Conservation (phyloP, 1,284 basidiomycete species). For the Stygiomarasmius scandens region DNA sequence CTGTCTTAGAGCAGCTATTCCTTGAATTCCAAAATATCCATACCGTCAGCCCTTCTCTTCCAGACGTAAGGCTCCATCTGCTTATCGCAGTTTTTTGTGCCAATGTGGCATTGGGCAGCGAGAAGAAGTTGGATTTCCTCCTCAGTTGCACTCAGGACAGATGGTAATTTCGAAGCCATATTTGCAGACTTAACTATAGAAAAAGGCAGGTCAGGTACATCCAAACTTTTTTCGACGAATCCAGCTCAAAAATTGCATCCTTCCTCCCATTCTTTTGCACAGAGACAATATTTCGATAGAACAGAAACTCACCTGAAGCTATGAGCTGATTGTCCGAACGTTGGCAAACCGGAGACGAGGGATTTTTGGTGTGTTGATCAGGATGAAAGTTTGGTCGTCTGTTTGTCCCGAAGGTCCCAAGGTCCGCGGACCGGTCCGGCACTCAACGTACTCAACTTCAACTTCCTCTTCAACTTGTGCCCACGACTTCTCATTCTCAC, state of each 20-base stretch:
- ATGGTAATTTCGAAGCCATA: slow-evolving; percentile 88
- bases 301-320: neutral
- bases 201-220: slow-evolving; percentile 22
- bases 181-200: slow-evolving; percentile 22
- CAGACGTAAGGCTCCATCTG: slow-evolving; percentile 98
- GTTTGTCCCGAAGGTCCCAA: too few relatives aligned
- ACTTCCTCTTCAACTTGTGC: too few relatives aligned
- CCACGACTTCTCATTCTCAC: too few relatives aligned
- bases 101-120: slow-evolving; percentile 95
- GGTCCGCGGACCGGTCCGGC: too few relatives aligned
- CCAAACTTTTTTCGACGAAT: slow-evolving; percentile 33
- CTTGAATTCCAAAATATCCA: slow-evolving; percentile 30
- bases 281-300: neutral
- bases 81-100: slow-evolving; percentile 99
- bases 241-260: slow-evolving; percentile 35
- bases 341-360: too few relatives aligned
- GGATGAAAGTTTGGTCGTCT: too few relatives aligned
- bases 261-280: neutral
- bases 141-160: slow-evolving; percentile 91
- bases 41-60: slow-evolving; percentile 95
- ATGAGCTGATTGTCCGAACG: too few relatives aligned
- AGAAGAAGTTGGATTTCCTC: slow-evolving; percentile 97
- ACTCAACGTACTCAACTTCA: too few relatives aligned
- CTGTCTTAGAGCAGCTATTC: neutral
- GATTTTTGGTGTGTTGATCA: too few relatives aligned